Evolutionary conservation across 805 yeast genomes (phyloP), one percentile per base, ranked within the genome.

Genomic region (Candida xiaguanensis): DNA sequence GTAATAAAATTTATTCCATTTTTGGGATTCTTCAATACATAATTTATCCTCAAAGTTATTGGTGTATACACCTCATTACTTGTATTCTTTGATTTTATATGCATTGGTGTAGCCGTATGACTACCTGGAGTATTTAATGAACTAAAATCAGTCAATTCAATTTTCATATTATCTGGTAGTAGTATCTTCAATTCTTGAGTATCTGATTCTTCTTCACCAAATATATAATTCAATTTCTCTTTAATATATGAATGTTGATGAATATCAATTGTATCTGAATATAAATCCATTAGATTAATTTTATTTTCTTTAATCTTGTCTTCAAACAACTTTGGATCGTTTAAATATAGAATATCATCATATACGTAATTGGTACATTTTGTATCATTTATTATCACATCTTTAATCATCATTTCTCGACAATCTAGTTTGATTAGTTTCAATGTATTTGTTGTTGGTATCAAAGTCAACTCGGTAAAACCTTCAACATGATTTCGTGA

Each of bases 1-100:
- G 87, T 85, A 26, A 81, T 79, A 57, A 93, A 93, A 36, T 75
- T 71, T 12, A 93, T 60, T 7, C 97, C 98, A 42, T 80, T 77
- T 29, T 72, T 74, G 2, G 91, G 85, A 44, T 83, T 82, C 32
- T 65, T 65, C 8, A 85, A 57, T 38, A 69, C 72, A 55, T 85
- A 91, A 41, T 75, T 81, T 14, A 91, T 80, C 38, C 74, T 77
- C 6, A 93, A 61, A 11, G 77, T 78, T 1, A 93, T 60, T 1
- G 97, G 95, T 2, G 86, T 80, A 55, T 78, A 90, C 2, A 49
- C 46, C 42, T 72, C 56, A 55, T 51, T 40, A 51, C 52, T 38
- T 53, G 78, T 45, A 58, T 59, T 33, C 50, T 63, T 50, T 36
- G 65, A 41, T 46, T 58, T 46, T 54, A 66, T 46, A 46, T 67